Evolutionary conservation across 306 rosid genomes (phyloP).

Genomic region (Vigna angularis): DNA sequence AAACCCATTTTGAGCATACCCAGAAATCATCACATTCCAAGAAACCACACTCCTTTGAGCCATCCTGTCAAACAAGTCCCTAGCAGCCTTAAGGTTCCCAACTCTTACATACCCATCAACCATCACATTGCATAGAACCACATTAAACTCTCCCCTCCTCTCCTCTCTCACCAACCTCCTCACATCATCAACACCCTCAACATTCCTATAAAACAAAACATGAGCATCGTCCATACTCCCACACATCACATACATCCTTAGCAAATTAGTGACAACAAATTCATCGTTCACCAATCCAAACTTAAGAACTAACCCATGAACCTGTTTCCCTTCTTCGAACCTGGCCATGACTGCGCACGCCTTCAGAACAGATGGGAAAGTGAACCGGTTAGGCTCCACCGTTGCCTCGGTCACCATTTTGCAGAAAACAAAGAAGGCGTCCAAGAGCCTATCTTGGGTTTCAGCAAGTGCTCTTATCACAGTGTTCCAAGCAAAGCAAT

Average conservation of each 20-base stretch:
- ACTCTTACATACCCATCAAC: constrained; percentile 6
- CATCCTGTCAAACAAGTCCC: constrained; percentile 11
- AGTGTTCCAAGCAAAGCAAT: constrained; percentile 15
- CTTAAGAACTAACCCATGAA: background rate
- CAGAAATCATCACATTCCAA: constrained; percentile 18
- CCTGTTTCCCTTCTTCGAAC: constrained; percentile 10
- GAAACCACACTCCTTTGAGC: constrained; percentile 8
- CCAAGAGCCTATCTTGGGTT: constrained; percentile 3
- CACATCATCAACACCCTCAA: background rate
- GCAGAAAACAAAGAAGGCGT: background rate
- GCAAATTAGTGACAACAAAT: constrained; percentile 6
- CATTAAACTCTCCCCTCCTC: constrained; percentile 22
- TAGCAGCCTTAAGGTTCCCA: constrained; percentile 13
- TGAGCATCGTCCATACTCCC: constrained; percentile 15
- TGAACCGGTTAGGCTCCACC: constrained; percentile 1
- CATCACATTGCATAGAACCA: constrained; percentile 21
- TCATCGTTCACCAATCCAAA: constrained; percentile 1
- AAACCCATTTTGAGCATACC: constrained; percentile 14
- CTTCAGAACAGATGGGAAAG: constrained; percentile 14
- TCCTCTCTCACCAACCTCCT: background rate
- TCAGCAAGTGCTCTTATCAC: constrained; percentile 12
- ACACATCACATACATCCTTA: constrained; percentile 12
- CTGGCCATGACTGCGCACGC: background rate
- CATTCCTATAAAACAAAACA: background rate
- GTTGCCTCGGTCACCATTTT: constrained; percentile 3